Evolutionary conservation across 495 filamentous ascomycete species (phyloP).

Genomic region (Neurospora sublineolata): DNA sequence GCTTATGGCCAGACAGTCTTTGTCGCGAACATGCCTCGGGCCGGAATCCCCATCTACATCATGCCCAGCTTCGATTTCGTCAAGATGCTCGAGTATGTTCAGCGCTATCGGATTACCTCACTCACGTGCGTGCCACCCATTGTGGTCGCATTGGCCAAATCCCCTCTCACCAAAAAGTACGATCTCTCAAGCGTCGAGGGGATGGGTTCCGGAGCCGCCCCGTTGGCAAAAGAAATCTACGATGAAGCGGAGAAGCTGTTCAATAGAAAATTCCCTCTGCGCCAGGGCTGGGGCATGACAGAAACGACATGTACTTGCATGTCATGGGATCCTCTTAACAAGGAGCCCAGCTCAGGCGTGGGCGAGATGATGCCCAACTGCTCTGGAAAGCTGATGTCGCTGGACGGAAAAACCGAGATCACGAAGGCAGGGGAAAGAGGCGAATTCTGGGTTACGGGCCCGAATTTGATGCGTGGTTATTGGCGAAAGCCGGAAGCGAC

Average conservation of each 20-base stretch:
- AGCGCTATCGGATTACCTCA: slow-evolving; percentile 56
- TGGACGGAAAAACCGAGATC: slow-evolving; percentile 29
- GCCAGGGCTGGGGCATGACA: slow-evolving; percentile 82
- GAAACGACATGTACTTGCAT: slow-evolving; percentile 59
- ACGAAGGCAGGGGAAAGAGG: slow-evolving; percentile 35
- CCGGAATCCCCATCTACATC: slow-evolving; percentile 47
- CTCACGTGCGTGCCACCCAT: slow-evolving; percentile 55
- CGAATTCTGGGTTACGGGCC: slow-evolving; percentile 58
- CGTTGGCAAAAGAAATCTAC: slow-evolving; percentile 50
- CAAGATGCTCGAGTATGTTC: slow-evolving; percentile 54
- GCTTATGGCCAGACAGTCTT: slow-evolving; percentile 44
- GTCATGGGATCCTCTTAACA: slow-evolving; percentile 44
- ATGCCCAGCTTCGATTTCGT: slow-evolving; percentile 66
- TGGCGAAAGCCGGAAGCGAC: slow-evolving; percentile 62
- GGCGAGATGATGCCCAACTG: slow-evolving; percentile 63
- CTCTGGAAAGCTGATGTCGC: slow-evolving; percentile 46
- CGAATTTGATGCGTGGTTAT: slow-evolving; percentile 63
- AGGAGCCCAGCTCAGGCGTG: slow-evolving; percentile 34
- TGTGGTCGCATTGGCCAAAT: slow-evolving; percentile 60
- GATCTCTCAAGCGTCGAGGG: slow-evolving; percentile 54
- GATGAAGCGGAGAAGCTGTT: slow-evolving; percentile 47
- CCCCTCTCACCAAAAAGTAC: slow-evolving; percentile 50
- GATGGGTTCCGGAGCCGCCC: slow-evolving; percentile 52
- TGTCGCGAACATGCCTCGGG: slow-evolving; percentile 24
- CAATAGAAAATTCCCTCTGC: slow-evolving; percentile 42